Percentiles rank a stretch among this genome's conserved stretches.
These are phyloP conservation scores for Panus rudis DNA, from an alignment of 768 basidiomycete genomes.

Conservation along the genomic window DNA sequence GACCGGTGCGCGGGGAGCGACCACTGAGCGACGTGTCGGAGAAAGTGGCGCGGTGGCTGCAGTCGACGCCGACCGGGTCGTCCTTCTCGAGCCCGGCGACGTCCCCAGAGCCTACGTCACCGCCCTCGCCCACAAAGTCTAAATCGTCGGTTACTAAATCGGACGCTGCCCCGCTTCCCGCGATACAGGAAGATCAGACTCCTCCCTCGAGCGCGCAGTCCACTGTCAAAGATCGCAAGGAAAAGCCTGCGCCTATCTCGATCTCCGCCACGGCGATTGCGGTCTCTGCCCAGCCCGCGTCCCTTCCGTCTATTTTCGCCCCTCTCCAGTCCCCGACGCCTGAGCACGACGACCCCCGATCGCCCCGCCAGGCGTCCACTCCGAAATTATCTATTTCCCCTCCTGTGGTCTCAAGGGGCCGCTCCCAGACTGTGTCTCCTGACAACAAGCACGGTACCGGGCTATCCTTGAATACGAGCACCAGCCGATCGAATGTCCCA, in stretches of 20 bases:
- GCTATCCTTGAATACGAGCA: slow-evolving; percentile 5
- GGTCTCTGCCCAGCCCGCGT: slow-evolving; percentile 1
- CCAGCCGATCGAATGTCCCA: background rate
- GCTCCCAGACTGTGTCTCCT: background rate
- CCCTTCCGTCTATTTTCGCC: background rate
- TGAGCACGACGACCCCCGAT: slow-evolving; percentile 1
- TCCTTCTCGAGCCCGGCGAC: background rate
- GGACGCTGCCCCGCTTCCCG: too few species aligned
- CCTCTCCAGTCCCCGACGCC: background rate
- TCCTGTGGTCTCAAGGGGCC: background rate
- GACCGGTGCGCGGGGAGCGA: too few species aligned
- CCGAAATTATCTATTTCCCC: background rate
- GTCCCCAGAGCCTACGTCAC: background rate
- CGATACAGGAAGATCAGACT: too few species aligned
- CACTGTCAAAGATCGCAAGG: slow-evolving; percentile 6
- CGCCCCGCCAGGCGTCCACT: background rate
- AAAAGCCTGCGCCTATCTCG: slow-evolving; percentile 14
- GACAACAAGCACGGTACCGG: background rate
- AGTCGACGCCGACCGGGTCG: background rate
- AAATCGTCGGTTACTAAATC: background rate
- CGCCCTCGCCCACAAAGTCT: background rate
- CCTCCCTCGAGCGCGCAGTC: too few species aligned
- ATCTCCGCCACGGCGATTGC: slow-evolving; percentile 8
- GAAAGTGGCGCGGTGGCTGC: background rate
- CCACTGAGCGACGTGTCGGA: too few species aligned